Evolutionary conservation across 2,329 filamentous ascomycete genomes (phyloP).

Genomic region (Pseudogymnoascus sp.): DNA sequence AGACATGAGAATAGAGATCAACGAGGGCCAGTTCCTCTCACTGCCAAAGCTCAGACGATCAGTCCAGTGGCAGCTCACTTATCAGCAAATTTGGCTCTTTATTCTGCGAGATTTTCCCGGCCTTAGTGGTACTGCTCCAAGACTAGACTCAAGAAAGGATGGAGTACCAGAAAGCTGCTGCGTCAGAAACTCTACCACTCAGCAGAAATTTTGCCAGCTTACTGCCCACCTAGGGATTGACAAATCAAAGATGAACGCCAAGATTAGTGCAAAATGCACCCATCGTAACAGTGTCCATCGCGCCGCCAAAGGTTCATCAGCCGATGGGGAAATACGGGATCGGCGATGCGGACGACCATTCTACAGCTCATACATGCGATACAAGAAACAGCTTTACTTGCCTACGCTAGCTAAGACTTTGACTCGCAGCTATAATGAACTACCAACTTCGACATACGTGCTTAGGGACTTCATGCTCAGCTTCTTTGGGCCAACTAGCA

Average conservation of each 20-base stretch:
- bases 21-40: background rate
- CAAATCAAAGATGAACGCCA: background rate
- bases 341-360: background rate
- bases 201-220: background rate
- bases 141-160: background rate
- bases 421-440: background rate
- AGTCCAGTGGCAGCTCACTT: slow-evolving; percentile 8
- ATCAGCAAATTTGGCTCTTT: slow-evolving; percentile 11
- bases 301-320: background rate
- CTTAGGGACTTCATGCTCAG: background rate
- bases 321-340: background rate
- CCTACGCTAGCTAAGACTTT: background rate
- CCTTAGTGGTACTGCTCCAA: slow-evolving; percentile 1
- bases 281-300: background rate
- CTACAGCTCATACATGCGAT: background rate
- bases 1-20: background rate
- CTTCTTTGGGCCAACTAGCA: background rate
- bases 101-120: slow-evolving; percentile 10
- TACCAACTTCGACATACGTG: background rate
- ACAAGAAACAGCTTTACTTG: background rate
- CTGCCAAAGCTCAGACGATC: background rate
- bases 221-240: background rate
- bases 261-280: background rate
- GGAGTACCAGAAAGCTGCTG: background rate
- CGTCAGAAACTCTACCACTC: background rate